phyloP scores from a whole-genome alignment of 768 basidiomycete genomes.

The Podaxis sp. region DNA sequence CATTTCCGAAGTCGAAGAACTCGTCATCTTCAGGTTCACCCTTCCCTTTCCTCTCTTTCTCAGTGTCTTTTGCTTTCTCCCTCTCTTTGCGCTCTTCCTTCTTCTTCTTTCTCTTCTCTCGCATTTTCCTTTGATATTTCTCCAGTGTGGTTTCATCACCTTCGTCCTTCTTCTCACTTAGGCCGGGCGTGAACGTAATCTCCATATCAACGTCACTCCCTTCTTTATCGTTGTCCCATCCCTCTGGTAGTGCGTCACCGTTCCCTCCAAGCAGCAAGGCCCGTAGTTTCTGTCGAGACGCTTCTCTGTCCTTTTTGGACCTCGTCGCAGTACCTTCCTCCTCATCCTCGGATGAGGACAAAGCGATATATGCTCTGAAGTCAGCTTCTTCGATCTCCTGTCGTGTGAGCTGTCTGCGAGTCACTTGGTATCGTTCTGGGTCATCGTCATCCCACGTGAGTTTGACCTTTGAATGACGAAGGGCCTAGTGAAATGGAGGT shows the following conservation, averaged over 20 bases:
- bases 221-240: constrained; percentile 59
- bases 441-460: constrained; percentile 99
- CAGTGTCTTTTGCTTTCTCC: constrained; percentile 13
- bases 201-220: constrained; percentile 78
- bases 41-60: constrained; percentile 20
- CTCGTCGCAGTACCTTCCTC: constrained; percentile 28
- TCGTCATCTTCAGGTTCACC: constrained; percentile 47
- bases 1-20: constrained; percentile 67
- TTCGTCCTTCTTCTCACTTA: constrained; percentile 49
- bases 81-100: constrained; percentile 60
- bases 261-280: constrained; percentile 65
- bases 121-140: constrained; percentile 84
- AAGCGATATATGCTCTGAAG: constrained; percentile 76
- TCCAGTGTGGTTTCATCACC: constrained; percentile 87
- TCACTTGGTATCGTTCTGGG: constrained; percentile 74
- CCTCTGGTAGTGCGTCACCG: constrained; percentile 73
- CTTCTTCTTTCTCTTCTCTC: constrained; percentile 80
- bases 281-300: constrained; percentile 69
- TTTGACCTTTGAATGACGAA: constrained; percentile 96
- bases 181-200: constrained; percentile 89
- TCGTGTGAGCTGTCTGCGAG: constrained; percentile 70
- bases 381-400: constrained; percentile 92
- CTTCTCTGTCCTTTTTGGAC: constrained; percentile 31
- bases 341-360: constrained; percentile 63
- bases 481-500: constrained; percentile 49